These are phyloP conservation scores for Fennellomyces sp. DNA, from an alignment of 371 early-diverging fungal genomes.

Conservation along the genomic window DNA sequence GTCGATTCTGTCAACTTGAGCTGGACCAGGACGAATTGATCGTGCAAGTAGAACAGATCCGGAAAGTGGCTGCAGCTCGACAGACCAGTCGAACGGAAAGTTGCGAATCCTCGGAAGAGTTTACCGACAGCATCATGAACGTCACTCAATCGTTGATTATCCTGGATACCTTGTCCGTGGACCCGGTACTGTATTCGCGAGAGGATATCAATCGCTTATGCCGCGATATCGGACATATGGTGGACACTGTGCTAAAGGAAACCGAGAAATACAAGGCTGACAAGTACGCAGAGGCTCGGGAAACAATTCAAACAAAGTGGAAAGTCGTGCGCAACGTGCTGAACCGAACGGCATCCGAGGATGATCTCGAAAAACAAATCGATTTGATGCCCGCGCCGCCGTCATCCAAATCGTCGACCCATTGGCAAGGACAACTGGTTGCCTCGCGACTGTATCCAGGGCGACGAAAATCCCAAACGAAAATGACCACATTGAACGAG, in stretches of 20 bases:
- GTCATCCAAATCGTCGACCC: conserved; percentile 4
- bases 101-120: conserved; percentile 5
- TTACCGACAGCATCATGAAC: conserved; percentile 20
- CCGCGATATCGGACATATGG: conserved; percentile 30
- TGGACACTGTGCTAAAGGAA: conserved; percentile 10
- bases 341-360: conserved; percentile 23
- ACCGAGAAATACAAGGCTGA: not conserved
- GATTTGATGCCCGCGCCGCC: not conserved
- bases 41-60: conserved; percentile 30
- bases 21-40: conserved; percentile 40
- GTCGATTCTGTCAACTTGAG: conserved; percentile 39
- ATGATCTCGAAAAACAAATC: conserved; percentile 9
- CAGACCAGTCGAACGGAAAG: not conserved
- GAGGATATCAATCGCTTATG: conserved; percentile 32
- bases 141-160: conserved; percentile 32
- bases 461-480: not conserved
- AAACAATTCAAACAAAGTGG: conserved; percentile 25
- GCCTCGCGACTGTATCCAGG: conserved; percentile 15
- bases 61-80: conserved; percentile 16
- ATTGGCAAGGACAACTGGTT: conserved; percentile 19
- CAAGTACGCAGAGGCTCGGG: not conserved
- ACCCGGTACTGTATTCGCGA: conserved; percentile 25
- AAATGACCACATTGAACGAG: conserved; percentile 43
- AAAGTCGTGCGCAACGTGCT: conserved; percentile 12
- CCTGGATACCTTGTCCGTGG: conserved; percentile 27